Evolutionary conservation across 129 eudicot genomes (phyloP), one percentile per base, ranked within the genome.

Genomic region (Helichrysum umbraculigerum): DNA sequence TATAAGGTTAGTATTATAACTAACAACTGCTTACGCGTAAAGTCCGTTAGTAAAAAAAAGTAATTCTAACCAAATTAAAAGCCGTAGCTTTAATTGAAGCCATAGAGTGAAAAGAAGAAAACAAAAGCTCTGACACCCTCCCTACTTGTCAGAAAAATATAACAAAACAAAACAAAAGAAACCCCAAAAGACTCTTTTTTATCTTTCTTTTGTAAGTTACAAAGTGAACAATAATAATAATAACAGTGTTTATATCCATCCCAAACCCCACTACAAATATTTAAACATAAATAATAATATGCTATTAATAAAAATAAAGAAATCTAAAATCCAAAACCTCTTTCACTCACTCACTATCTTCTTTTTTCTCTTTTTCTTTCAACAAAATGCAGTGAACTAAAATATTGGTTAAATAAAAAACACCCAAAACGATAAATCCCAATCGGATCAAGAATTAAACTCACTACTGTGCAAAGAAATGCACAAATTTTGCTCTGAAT

Each of bases 231-330:
- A 39, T 39, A 39, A 39, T 39, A 2, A 32, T 32, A 32, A 25
- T 25, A 25, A 25, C 1, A 25, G 28, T 25, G 28, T 25, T 25
- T 25, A 25, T 25, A 25, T 25, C 28, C 12, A 39, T 39, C 10
- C 3, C 44, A 39, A 10, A 39, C 44, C 47, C 47, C 14, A 9
- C 47, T 41, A 41, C 7, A 2, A 37, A 41, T 2, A 9, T 9
- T 41, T 7, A 0, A 1, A 14, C 12, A 3, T 41, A 42, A 47
- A 47, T 0, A 3, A 44, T 10, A 44, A 30, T 60, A 77, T n/a
- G n/a, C n/a, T n/a, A n/a, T n/a, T n/a, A n/a, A n/a, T n/a, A 75
- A 68, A 68, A 77, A 61, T 66, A 69, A 71, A 77, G 67, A 76
- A 58, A 61, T 41, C 59, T 37, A 61, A 60, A 61, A 2, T 60